phyloP scores from a whole-genome alignment of 1,139 yeast genomes.

The Zygoascus sp. region DNA sequence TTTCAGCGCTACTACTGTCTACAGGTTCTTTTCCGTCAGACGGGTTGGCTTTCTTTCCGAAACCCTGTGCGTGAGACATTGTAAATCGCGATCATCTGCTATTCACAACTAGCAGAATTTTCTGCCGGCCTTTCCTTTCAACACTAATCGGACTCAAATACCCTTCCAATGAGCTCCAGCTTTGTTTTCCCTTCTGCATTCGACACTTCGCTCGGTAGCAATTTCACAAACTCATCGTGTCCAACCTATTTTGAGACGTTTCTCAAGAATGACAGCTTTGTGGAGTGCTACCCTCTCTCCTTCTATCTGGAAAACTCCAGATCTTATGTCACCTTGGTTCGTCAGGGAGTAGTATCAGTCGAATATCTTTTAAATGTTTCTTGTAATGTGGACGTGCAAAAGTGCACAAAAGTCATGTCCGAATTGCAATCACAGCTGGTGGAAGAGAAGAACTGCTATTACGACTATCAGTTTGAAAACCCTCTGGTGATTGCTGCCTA shows the following conservation, averaged over 20 bases:
- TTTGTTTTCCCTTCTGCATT: constrained; percentile 28
- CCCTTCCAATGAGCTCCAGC: background rate
- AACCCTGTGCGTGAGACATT: too few species aligned
- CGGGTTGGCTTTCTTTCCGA: too few species aligned
- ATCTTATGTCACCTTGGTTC: constrained; percentile 29
- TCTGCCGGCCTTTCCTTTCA: too few species aligned
- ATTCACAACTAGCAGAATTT: too few species aligned
- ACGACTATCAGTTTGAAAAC: constrained; percentile 27
- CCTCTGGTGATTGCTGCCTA: constrained; percentile 34
- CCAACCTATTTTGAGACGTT: constrained; percentile 28
- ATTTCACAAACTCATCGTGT: constrained; percentile 30
- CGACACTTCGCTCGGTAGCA: constrained; percentile 33
- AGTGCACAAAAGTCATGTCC: constrained; percentile 28
- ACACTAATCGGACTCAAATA: too few species aligned
- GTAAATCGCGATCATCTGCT: too few species aligned
- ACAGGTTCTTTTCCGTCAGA: too few species aligned
- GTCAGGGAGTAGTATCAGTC: constrained; percentile 26
- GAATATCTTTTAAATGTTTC: constrained; percentile 28
- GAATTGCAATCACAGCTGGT: constrained; percentile 22
- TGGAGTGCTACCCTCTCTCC: constrained; percentile 33
- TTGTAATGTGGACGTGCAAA: constrained; percentile 26
- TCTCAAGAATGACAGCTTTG: constrained; percentile 26
- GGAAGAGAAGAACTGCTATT: constrained; percentile 19
- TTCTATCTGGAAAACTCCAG: constrained; percentile 31
- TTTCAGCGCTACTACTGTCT: too few species aligned